phyloP scores from a whole-genome alignment of 108 stramenopile species.

The Schizochytrium sp. region DNA sequence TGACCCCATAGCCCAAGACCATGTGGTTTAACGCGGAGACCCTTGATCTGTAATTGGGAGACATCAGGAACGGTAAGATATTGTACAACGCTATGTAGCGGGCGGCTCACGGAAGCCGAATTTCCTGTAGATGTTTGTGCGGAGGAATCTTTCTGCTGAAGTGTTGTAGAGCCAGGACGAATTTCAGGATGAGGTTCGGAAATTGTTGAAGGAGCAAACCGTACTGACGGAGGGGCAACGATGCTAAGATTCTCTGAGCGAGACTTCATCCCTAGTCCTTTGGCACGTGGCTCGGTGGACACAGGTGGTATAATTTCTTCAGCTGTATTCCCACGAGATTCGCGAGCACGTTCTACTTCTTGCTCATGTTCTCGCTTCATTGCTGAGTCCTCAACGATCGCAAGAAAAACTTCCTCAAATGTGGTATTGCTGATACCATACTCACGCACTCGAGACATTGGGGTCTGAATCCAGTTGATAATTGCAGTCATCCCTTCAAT shows the following conservation, averaged over 20 bases:
- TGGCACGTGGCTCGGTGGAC: background rate
- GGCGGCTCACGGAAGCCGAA: background rate
- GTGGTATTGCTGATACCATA: constrained; percentile 53
- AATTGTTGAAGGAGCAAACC: background rate
- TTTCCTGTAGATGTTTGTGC: no score
- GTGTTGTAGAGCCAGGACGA: background rate
- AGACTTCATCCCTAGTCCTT: background rate
- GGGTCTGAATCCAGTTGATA: constrained; percentile 19
- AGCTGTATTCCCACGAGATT: no score
- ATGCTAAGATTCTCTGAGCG: background rate
- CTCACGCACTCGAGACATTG: background rate
- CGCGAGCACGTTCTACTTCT: no score
- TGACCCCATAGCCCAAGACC: constrained; percentile 3
- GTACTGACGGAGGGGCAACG: background rate
- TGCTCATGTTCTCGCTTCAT: background rate
- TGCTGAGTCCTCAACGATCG: background rate
- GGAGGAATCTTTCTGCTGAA: no score
- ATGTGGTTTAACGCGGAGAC: background rate
- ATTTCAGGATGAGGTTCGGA: background rate
- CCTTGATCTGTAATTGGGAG: background rate
- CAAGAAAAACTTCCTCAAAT: constrained; percentile 12
- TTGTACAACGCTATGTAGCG: constrained; percentile 6
- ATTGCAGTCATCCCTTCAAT: constrained; percentile 1
- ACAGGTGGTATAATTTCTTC: no score
- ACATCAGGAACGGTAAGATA: background rate